A percentile compares a stretch with the other conserved stretches of the same genome.
These are phyloP conservation scores for Osmozyma mogii DNA, from an alignment of 805 yeast genomes.

Conservation along the genomic window DNA sequence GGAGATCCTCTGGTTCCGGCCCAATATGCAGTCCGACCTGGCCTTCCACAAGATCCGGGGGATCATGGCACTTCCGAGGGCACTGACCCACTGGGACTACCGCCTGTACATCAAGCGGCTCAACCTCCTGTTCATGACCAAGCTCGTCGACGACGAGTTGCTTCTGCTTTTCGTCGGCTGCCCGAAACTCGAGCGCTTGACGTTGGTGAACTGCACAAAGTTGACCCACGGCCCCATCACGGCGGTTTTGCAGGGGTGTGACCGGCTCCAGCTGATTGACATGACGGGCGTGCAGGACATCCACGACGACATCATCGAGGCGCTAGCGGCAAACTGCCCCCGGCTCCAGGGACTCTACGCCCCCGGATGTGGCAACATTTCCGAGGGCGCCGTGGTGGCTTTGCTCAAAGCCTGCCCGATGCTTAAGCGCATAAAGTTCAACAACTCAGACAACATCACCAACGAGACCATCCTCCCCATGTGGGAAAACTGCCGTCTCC, in stretches of 20 bases:
- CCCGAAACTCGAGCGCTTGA: slow-evolving; percentile 72
- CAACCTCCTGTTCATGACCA: slow-evolving; percentile 70
- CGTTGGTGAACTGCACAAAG: slow-evolving; percentile 71
- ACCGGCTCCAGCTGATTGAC: slow-evolving; percentile 75
- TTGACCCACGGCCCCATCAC: slow-evolving; percentile 57
- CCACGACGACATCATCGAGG: slow-evolving; percentile 58
- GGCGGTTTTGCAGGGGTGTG: slow-evolving; percentile 54
- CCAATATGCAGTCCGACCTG: slow-evolving; percentile 48
- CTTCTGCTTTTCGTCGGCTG: slow-evolving; percentile 59
- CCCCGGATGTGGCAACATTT: slow-evolving; percentile 69
- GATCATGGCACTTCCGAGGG: slow-evolving; percentile 44
- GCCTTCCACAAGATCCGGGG: slow-evolving; percentile 46
- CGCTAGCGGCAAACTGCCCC: slow-evolving; percentile 63
- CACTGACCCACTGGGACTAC: slow-evolving; percentile 56
- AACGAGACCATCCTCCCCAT: slow-evolving; percentile 55
- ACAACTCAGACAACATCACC: slow-evolving; percentile 59
- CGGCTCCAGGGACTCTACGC: slow-evolving; percentile 86
- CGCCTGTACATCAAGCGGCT: slow-evolving; percentile 66
- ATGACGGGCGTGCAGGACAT: slow-evolving; percentile 65
- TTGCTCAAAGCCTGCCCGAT: slow-evolving; percentile 60
- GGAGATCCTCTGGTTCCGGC: slow-evolving; percentile 83
- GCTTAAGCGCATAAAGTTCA: slow-evolving; percentile 75
- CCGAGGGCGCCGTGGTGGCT: slow-evolving; percentile 52
- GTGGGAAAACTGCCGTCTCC: slow-evolving; percentile 63
- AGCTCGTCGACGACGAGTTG: slow-evolving; percentile 55